Percentiles rank a stretch among this genome's conserved stretches.
Evolutionary conservation across 805 yeast genomes (phyloP).

Genomic region (Metschnikowia lunata): DNA sequence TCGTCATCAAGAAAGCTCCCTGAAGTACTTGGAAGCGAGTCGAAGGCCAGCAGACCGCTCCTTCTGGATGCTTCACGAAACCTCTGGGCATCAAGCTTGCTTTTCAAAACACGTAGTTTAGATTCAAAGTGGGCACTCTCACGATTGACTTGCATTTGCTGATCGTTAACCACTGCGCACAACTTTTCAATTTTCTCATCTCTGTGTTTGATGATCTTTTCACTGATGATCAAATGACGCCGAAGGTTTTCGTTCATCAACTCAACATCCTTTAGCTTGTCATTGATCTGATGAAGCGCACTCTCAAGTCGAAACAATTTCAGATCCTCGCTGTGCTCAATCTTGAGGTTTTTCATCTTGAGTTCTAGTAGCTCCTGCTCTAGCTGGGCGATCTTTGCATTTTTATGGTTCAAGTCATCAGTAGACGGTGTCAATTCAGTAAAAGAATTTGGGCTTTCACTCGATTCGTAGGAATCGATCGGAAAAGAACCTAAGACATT

Average conservation of each 20-base stretch:
- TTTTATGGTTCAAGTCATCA: constrained; percentile 14
- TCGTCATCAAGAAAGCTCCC: constrained; percentile 6
- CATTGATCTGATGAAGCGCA: constrained; percentile 52
- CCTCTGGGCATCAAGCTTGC: constrained; percentile 15
- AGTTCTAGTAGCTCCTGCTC: constrained; percentile 16
- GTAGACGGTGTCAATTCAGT: constrained; percentile 1
- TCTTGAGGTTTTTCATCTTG: constrained; percentile 20
- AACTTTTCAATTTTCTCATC: constrained; percentile 53
- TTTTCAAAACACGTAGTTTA: constrained; percentile 25
- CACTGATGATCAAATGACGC: constrained; percentile 52
- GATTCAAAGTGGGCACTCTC: constrained; percentile 50
- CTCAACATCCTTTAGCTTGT: constrained; percentile 59
- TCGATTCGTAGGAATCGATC: not conserved
- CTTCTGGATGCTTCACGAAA: constrained; percentile 11
- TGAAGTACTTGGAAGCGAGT: constrained; percentile 4
- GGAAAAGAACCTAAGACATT: not conserved
- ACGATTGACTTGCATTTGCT: constrained; percentile 43
- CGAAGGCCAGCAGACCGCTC: constrained; percentile 6
- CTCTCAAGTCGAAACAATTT: constrained; percentile 52
- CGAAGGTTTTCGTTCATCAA: constrained; percentile 54
- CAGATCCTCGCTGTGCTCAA: constrained; percentile 41
- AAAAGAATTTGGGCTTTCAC: constrained; percentile 2
- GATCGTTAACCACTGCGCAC: constrained; percentile 46
- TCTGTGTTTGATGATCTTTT: constrained; percentile 54
- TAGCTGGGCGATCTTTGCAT: constrained; percentile 14